Base-by-base conservation (phyloP, 169 alveolate species). In the Perkinsus olseni region DNA sequence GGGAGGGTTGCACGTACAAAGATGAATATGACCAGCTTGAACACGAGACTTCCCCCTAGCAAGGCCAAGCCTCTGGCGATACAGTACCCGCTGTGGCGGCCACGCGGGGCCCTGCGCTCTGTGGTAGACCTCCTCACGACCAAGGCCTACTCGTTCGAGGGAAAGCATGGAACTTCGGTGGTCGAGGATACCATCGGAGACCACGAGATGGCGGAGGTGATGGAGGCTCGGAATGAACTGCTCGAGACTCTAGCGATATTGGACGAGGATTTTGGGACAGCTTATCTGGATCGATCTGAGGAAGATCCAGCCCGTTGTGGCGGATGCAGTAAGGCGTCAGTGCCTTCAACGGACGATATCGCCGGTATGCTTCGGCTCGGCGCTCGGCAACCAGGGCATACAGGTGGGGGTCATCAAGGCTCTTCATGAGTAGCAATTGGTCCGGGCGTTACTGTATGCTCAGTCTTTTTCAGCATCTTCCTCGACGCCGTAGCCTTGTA, bases 91-190 rank as follows among this genome's bases (percentile, higher is more conserved):
- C 17, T 62, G 82, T 62, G 82, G 82, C 13, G 17, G 82, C 82
- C 82, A 21, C 82, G 82, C 1, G 82, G 82, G 17, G 82, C 82
- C 37, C 82, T 62, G 31, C 28, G 82, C 8, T 8, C 82, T 0
- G 95, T 97, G 10, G 95, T 97, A 40, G 99, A 98, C 91, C 91
- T 98, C 0, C 91, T 98, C 45, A 92, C 94, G 48, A 94, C 93
- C 94, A 96, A 96, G 91, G 98, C 99, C 24, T 94, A 95, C 94
- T 95, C 95, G 93, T 98, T 97, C 91, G 97, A 97, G 91, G 99
- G 99, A 31, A 95, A 93, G 50, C 94, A 93, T 48, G 99, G 99
- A 38, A 96, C 94, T 39, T n/a, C 51, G 8, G 94, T 96, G 82
- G 34, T 62, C 1, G 82, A 62, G 82, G 82, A 24, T 28, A 62